Evolutionary conservation across 2,329 filamentous ascomycete species (phyloP), one percentile per base, ranked within the genome.

Genomic region (Fusarium sp.): DNA sequence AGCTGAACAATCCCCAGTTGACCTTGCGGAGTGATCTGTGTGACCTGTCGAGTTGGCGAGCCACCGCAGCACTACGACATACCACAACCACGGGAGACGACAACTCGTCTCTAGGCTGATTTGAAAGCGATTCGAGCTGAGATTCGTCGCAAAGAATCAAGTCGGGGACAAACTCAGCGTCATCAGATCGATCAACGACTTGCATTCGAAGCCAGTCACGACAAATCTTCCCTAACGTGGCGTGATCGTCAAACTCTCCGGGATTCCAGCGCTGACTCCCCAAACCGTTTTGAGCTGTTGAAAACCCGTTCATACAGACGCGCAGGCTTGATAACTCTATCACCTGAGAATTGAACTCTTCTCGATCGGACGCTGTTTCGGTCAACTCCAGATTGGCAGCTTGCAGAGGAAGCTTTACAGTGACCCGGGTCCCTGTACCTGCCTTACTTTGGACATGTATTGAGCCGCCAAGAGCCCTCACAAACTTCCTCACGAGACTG

Each of bases 401-500:
- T 17, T 61, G 59, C 1, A 82, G 54, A 1, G 78, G 79, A 5
- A 81, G 48, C 6, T 66, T 75, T 6, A 81, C 79, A 1, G 66
- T 68, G 5, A 80, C 76, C 6, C 66, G 78, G 4, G 82, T 83
- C 5, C 82, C 82, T 10, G 72, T 59, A 11, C 77, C 78, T 3
- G 78, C 49, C 18, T 74, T 73, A 33, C 79, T 90, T 66, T 83
- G 81, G 24, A 92, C 82, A 6, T 85, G 80, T 50, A 92, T 87
- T 3, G 81, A 82, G 1, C 90, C 90, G 20, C 84, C 83, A 0
- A 92, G 79, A 9, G 86, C 84, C n/a, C 83, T 83, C 1, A 90
- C 85, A 8, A 92, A 87, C 52, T 82, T 80, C 17, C 85, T 84
- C 6, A 92, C 90, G 13, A 93, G 86, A 43, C 87, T 89, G 18